phyloP scores from a whole-genome alignment of 768 basidiomycete genomes.

The Kwoniella newhampshirensis region DNA sequence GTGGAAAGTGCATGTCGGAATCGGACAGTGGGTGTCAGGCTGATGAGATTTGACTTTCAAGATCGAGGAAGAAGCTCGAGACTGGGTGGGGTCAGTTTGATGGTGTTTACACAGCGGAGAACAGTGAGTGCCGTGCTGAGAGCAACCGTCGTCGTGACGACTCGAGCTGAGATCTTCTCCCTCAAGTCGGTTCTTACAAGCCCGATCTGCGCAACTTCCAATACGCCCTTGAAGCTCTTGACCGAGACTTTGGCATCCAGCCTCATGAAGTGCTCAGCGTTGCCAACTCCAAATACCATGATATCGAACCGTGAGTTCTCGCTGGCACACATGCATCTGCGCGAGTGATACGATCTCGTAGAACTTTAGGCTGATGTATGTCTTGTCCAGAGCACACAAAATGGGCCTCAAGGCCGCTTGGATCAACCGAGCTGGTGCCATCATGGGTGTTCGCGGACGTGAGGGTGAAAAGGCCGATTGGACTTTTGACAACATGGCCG shows the following conservation, averaged over 20 bases:
- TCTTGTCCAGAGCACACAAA: slow-evolving; percentile 21
- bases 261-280: slow-evolving; percentile 27
- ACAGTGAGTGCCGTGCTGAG: slow-evolving; percentile 18
- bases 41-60: neutral
- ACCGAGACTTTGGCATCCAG: slow-evolving; percentile 19
- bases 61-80: slow-evolving; percentile 30
- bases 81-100: slow-evolving; percentile 22
- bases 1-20: too few relatives aligned
- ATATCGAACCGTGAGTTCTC: slow-evolving; percentile 30
- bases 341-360: neutral
- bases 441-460: slow-evolving; percentile 18
- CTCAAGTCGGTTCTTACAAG: slow-evolving; percentile 34
- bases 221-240: slow-evolving; percentile 23
- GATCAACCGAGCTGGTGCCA: slow-evolving; percentile 27
- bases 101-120: slow-evolving; percentile 29
- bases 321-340: neutral
- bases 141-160: neutral
- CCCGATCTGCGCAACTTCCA: slow-evolving; percentile 35
- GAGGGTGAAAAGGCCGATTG: slow-evolving; percentile 20
- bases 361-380: neutral
- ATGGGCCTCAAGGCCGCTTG: slow-evolving; percentile 26
- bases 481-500: slow-evolving; percentile 19
- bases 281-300: slow-evolving; percentile 25
- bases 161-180: neutral
- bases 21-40: neutral